phyloP scores from a whole-genome alignment of 345 rosid genomes.

The Abelmoschus esculentus region DNA sequence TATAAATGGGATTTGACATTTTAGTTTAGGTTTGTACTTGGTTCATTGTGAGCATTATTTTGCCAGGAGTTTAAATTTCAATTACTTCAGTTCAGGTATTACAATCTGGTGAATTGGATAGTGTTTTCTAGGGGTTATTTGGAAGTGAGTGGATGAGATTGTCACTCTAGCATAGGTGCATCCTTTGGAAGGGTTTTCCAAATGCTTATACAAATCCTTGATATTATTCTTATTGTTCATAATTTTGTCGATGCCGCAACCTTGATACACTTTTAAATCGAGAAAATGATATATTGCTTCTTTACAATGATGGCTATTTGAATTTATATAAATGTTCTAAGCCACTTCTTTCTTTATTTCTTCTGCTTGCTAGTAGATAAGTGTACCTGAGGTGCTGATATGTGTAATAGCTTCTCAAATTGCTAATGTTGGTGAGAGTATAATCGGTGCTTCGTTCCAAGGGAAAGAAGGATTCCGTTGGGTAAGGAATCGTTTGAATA shows the following conservation, averaged over 20 bases:
- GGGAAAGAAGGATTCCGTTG: conserved; percentile 82
- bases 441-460: conserved; percentile 80
- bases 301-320: neutral
- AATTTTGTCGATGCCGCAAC: neutral
- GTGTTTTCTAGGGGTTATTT: neutral
- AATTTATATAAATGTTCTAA: neutral
- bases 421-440: conserved; percentile 89
- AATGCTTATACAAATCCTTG: neutral
- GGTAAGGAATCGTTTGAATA: conserved; percentile 36
- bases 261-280: neutral
- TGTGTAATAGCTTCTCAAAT: conserved; percentile 90
- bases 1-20: neutral
- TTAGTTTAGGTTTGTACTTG: neutral
- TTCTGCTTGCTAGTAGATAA: conserved; percentile 35
- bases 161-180: neutral
- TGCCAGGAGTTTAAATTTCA: neutral
- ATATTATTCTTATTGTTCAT: neutral
- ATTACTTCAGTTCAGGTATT: neutral
- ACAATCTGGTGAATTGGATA: neutral
- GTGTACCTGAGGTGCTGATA: conserved; percentile 55
- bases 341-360: neutral
- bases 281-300: neutral
- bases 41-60: neutral
- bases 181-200: neutral
- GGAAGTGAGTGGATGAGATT: neutral